Evolutionary conservation across 192 early-diverging fungal species (phyloP).

Genomic region (Umbelopsis sp.): DNA sequence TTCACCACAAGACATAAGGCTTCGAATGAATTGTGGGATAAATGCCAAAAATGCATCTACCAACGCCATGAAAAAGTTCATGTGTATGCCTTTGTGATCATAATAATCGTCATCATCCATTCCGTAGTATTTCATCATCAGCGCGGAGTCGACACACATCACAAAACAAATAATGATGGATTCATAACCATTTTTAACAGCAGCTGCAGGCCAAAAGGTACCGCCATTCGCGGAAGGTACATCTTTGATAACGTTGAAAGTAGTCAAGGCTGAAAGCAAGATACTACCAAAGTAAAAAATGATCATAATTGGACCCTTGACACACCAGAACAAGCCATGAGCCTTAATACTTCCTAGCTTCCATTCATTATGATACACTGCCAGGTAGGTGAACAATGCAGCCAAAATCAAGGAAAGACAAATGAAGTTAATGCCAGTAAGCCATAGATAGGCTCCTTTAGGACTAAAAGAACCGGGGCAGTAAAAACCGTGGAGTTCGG

Average conservation of each 20-base stretch:
- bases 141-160: constrained; percentile 25
- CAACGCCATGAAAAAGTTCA: background rate
- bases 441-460: constrained; percentile 35
- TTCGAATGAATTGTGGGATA: constrained; percentile 32
- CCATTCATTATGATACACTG: constrained; percentile 37
- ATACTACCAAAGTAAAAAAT: constrained; percentile 42
- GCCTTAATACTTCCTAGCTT: constrained; percentile 24
- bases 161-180: constrained; percentile 26
- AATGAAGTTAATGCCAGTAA: constrained; percentile 29
- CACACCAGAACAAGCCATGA: constrained; percentile 43
- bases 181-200: constrained; percentile 35
- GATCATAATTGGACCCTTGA: constrained; percentile 42
- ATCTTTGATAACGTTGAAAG: constrained; percentile 30
- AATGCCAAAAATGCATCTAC: constrained; percentile 24
- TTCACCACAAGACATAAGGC: constrained; percentile 24
- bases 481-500: constrained; percentile 32
- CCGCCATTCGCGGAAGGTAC: constrained; percentile 5
- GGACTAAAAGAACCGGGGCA: constrained; percentile 23
- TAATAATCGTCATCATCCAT: constrained; percentile 22
- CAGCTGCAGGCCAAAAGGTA: constrained; percentile 32
- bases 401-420: constrained; percentile 37
- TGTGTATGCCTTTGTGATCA: constrained; percentile 6
- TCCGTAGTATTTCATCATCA: constrained; percentile 36
- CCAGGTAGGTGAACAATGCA: constrained; percentile 36
- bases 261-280: constrained; percentile 10